These are phyloP conservation scores for Yarrowia osloensis DNA, from an alignment of 805 yeast genomes.

Conservation along the genomic window DNA sequence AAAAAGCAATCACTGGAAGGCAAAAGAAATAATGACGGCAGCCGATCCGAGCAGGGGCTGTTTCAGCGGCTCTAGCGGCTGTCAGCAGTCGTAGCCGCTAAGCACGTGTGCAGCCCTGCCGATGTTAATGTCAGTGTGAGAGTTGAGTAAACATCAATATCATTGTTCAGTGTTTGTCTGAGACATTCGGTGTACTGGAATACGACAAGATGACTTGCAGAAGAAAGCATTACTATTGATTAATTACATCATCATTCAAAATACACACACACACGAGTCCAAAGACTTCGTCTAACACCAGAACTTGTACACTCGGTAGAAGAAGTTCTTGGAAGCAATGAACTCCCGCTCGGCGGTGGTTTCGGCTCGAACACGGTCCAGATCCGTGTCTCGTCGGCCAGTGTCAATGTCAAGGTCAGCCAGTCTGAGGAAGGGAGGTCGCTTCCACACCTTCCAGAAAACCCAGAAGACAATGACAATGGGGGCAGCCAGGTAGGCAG, in stretches of 20 bases:
- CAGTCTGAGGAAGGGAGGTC: slow-evolving; percentile 48
- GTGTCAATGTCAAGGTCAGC: slow-evolving; percentile 60
- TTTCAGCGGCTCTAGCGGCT: neutral
- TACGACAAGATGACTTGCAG: too few relatives aligned
- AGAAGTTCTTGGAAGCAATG: slow-evolving; percentile 50
- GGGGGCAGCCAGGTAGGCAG: slow-evolving; percentile 64
- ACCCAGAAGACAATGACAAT: slow-evolving; percentile 58
- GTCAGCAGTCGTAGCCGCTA: neutral
- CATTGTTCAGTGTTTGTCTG: neutral
- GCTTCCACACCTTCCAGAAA: slow-evolving; percentile 59
- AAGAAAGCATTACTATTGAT: neutral
- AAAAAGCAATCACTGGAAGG: neutral
- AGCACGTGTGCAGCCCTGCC: neutral
- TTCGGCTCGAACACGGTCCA: slow-evolving; percentile 54
- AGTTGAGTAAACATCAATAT: neutral
- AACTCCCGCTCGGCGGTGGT: slow-evolving; percentile 53
- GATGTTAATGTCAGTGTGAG: too few relatives aligned
- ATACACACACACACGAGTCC: neutral
- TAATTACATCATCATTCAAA: slow-evolving; percentile 3
- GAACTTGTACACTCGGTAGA: slow-evolving; percentile 47
- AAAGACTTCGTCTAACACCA: slow-evolving; percentile 48
- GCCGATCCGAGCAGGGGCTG: slow-evolving; percentile 19
- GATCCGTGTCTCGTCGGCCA: slow-evolving; percentile 60
- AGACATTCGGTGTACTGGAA: too few relatives aligned
- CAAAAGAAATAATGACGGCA: neutral